Evolutionary conservation across 257 asterid species (phyloP), one percentile per base, ranked within the genome.

Genomic region (Solanum sejunctum): DNA sequence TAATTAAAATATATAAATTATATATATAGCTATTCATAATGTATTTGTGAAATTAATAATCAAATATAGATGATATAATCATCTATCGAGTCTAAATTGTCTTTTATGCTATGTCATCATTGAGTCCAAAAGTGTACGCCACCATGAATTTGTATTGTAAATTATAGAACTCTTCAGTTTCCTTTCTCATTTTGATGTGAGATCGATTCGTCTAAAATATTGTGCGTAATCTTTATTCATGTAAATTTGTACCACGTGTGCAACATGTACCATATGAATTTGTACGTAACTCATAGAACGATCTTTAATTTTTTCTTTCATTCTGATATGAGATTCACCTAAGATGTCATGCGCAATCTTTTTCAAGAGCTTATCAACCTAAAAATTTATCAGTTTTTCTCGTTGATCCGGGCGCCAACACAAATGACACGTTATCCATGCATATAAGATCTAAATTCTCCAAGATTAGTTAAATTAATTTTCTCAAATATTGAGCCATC

Each of bases 101-200:
- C 10, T 7, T 21, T 67, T 36, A 20, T 36, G 23, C 4, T 67
- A 36, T 0, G 77, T 5, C 1, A 36, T 69, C 3, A 36, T 69
- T 0, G 9, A 69, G 51, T 2, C 0, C 10, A 26, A 26, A 26
- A 13, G 10, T 23, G 5, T 4, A 15, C 17, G 8, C 4, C 0
- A 36, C 41, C 41, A 18, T 26, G 41, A 64, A 64, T 10, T 64
- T 12, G 10, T 26, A 7, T 0, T 12, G 12, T 6, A 12, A 13
- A 7, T 63, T 13, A 7, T 12, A 64, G 28, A 1, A 12, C 3
- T 64, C 11, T 64, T 64, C 0, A 13, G 0, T 64, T 64, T 64
- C 0, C 43, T 64, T 43, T 64, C 7, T 0, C 6, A 3, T 64
- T 64, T 2, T 13, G 2, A 26, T 7, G n/a, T 64, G 11, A 7